Conservation (phyloP, 1,139 yeast species). For the Magnusiomyces paraingens region DNA sequence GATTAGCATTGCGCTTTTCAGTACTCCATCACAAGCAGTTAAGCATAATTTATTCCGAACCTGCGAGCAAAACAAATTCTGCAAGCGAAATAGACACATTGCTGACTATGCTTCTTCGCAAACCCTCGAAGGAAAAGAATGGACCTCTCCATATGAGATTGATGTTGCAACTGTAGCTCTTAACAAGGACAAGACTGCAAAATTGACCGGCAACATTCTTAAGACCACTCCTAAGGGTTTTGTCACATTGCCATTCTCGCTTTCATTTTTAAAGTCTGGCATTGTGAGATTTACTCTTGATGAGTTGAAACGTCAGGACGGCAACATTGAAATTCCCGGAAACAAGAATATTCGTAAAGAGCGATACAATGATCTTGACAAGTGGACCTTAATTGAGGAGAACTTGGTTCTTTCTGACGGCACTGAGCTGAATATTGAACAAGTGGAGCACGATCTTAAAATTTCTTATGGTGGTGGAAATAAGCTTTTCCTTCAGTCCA, state of each 20-base stretch:
- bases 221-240: slow-evolving; percentile 24
- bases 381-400: slow-evolving; percentile 47
- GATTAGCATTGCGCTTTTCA: background rate
- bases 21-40: slow-evolving; percentile 39
- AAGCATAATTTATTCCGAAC: slow-evolving; percentile 69
- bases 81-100: slow-evolving; percentile 70
- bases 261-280: slow-evolving; percentile 49
- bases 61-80: slow-evolving; percentile 81
- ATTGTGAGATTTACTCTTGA: slow-evolving; percentile 57
- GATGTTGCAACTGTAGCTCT: slow-evolving; percentile 39
- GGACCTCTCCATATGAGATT: slow-evolving; percentile 48
- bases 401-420: slow-evolving; percentile 23
- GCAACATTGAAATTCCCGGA: slow-evolving; percentile 29
- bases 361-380: slow-evolving; percentile 55
- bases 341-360: slow-evolving; percentile 28
- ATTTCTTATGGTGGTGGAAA: slow-evolving; percentile 30
- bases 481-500: slow-evolving; percentile 38
- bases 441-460: slow-evolving; percentile 10
- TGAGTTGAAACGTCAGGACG: slow-evolving; percentile 44
- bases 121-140: slow-evolving; percentile 21
- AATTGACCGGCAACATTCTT: slow-evolving; percentile 39
- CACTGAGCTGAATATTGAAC: background rate
- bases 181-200: slow-evolving; percentile 21
- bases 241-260: slow-evolving; percentile 47
- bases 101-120: slow-evolving; percentile 42